phyloP scores from a whole-genome alignment of 176 grass and related monocot genomes.

The Zea mays region DNA sequence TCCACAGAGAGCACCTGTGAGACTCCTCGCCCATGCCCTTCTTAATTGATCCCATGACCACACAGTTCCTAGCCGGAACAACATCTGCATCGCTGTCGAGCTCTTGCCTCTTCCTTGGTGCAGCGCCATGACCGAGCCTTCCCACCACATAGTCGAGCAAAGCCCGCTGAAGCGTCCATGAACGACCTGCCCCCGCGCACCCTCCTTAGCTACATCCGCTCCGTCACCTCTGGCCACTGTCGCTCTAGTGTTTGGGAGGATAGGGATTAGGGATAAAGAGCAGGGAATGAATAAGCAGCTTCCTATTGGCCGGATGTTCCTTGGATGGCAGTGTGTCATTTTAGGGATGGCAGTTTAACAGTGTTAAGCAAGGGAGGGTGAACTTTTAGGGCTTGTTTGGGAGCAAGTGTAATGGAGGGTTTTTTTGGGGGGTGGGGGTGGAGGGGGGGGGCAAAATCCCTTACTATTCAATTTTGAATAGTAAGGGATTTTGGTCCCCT shows the following conservation, averaged over 20 bases:
- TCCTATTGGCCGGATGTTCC: background rate
- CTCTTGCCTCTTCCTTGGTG: too few relatives aligned
- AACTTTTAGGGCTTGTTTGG: background rate
- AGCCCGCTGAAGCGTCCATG: background rate
- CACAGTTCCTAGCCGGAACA: background rate
- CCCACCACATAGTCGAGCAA: background rate
- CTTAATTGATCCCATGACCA: background rate
- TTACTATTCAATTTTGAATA: too few relatives aligned
- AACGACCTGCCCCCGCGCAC: background rate
- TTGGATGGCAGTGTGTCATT: background rate
- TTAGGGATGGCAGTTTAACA: background rate
- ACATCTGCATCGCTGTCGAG: background rate
- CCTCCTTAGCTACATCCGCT: background rate
- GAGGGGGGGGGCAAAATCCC: too few relatives aligned
- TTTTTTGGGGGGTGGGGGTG: too few relatives aligned
- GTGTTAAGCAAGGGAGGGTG: background rate
- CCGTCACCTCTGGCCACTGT: background rate
- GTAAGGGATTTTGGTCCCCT: too few relatives aligned
- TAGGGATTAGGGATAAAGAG: background rate
- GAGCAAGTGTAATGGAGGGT: too few relatives aligned
- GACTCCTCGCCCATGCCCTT: background rate
- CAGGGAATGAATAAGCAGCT: background rate
- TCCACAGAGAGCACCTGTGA: background rate
- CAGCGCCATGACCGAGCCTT: background rate
- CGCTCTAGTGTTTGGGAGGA: background rate